Evolutionary conservation across 805 yeast species (phyloP).

Genomic region (Yamadazyma phyllophila): DNA sequence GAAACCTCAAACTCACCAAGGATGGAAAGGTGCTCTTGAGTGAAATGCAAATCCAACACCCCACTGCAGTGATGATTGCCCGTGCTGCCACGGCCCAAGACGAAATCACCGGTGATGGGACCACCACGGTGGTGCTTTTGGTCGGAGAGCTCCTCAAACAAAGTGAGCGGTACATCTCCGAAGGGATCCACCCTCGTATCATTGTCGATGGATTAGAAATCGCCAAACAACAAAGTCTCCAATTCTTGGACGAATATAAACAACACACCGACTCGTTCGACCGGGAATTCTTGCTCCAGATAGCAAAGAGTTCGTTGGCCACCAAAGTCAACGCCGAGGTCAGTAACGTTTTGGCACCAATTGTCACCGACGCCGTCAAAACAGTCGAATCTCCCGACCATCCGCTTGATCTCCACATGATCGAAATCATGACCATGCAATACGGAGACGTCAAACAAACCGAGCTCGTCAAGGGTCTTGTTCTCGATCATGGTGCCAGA

Average conservation of each 20-base stretch:
- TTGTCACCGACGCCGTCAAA: constrained; percentile 94
- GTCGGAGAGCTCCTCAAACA: constrained; percentile 95
- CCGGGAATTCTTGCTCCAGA: constrained; percentile 86
- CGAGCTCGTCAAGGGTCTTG: constrained; percentile 79
- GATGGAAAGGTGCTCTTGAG: constrained; percentile 92
- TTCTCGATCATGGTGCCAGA: constrained; percentile 96
- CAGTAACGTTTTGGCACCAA: constrained; percentile 81
- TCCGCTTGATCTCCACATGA: constrained; percentile 87
- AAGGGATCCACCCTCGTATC: constrained; percentile 95
- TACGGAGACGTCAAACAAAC: constrained; percentile 85
- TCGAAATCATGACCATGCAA: constrained; percentile 98
- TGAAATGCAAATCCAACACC: constrained; percentile 88
- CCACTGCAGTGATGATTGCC: constrained; percentile 58
- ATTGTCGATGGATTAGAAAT: constrained; percentile 92
- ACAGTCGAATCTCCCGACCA: constrained; percentile 50
- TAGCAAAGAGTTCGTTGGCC: constrained; percentile 83
- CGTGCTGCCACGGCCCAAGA: constrained; percentile 99
- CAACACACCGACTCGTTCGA: constrained; percentile 49
- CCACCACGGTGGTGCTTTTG: constrained; percentile 89
- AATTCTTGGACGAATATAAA: constrained; percentile 67
- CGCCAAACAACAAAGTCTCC: constrained; percentile 75
- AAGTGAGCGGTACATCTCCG: constrained; percentile 86
- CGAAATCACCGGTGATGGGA: constrained; percentile 99
- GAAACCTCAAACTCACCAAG: constrained; percentile 90
- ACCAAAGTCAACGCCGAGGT: constrained; percentile 82